Base-by-base conservation (phyloP, 2,329 filamentous ascomycete species). In the Stachybotrys elegans region DNA sequence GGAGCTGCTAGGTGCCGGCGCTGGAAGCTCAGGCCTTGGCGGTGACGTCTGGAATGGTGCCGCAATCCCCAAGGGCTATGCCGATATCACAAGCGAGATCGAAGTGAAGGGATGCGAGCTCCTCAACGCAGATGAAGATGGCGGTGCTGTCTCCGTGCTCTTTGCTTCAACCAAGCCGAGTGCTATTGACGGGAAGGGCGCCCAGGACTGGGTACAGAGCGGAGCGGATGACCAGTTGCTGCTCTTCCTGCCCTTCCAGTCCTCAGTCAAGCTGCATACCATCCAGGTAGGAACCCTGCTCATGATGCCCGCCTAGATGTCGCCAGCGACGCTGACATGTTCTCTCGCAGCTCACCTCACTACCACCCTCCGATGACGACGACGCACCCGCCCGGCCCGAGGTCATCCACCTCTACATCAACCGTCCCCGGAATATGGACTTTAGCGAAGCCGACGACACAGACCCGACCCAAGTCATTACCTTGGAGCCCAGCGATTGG, bases 201-300 rank as follows among this genome's bases (percentile, higher is more conserved):
- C 51, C 43, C 81, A 79, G 60, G 92, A 98, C 67, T 97, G 88
- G 84, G 83, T 97, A 19, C 88, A 96, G 73, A 96, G 89, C 65
- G 92, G 96, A 60, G 94, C 92, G 27, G 93, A 98, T 61, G 91
- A 97, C 69, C 93, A 98, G 72, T 73, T 98, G 49, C 87, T 97
- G 78, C 77, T 98, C 38, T 97, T 84, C 67, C 76, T 94, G 45
- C 92, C 93, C 1, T 95, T 98, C 69, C 85, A 91, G 64, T 81
- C 85, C 23, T 88, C 83, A 39, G 64, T 95, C 52, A 98, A 97
- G 73, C 77, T 97, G 42, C 92, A 96, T 68, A 91, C 89, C 11
- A 69, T 85, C 23, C 81, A 84, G 71, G 80, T 80, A 68, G 46
- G 67, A 51, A 20, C 19, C 11, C n/a, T 14, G 12, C 29, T 22